Evolutionary conservation across 371 early-diverging fungal genomes (phyloP).

Genomic region (Apophysomyces variabilis): DNA sequence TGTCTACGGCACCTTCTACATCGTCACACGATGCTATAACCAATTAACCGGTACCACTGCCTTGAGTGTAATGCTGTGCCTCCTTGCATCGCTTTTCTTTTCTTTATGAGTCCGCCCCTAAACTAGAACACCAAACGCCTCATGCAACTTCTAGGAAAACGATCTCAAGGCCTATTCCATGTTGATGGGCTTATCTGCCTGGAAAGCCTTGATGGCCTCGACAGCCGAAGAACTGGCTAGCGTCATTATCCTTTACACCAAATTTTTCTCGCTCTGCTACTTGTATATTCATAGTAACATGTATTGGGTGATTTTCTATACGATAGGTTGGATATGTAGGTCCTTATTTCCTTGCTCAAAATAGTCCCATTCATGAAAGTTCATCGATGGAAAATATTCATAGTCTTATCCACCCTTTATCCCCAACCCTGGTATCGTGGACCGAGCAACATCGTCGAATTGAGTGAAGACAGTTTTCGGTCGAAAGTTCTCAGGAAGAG

Average conservation of each 20-base stretch:
- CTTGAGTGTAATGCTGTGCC: not conserved
- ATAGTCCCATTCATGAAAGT: not conserved
- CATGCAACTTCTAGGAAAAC: conserved; percentile 25
- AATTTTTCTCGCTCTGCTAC: conserved; percentile 52
- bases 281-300: conserved; percentile 43
- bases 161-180: conserved; percentile 38
- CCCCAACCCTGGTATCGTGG: conserved; percentile 68
- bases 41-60: conserved; percentile 16
- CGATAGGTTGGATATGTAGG: conserved; percentile 56
- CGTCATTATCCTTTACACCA: conserved; percentile 60
- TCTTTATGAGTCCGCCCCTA: not conserved
- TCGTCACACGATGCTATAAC: conserved; percentile 21
- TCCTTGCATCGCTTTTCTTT: not conserved
- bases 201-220: conserved; percentile 47
- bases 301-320: conserved; percentile 42
- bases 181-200: conserved; percentile 31
- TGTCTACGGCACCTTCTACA: conserved; percentile 35
- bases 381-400: not conserved
- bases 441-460: conserved; percentile 51
- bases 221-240: conserved; percentile 63
- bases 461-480: conserved; percentile 32
- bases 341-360: not conserved
- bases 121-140: not conserved
- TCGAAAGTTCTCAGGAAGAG: conserved; percentile 24
- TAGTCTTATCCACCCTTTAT: conserved; percentile 54